These are phyloP conservation scores for Capsicum rhomboideum DNA, from an alignment of 257 asterid species.

Conservation along the genomic window DNA sequence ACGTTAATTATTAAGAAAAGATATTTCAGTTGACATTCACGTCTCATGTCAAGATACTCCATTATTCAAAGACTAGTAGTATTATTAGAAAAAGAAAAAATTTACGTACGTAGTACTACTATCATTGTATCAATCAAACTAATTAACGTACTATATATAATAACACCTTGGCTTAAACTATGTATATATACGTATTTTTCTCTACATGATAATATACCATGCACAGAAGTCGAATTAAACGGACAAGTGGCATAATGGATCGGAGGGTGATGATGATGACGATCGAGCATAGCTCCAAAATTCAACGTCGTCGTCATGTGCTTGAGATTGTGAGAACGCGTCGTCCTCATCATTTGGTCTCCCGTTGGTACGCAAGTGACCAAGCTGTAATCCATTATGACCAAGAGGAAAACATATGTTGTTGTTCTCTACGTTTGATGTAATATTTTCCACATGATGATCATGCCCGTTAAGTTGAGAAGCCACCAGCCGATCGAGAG, in stretches of 20 bases:
- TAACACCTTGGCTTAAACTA: not conserved
- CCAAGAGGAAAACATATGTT: slow-evolving; percentile 40
- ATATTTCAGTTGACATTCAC: slow-evolving; percentile 5
- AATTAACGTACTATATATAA: not conserved
- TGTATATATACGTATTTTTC: not conserved
- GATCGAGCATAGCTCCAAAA: slow-evolving; percentile 60
- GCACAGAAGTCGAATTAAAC: slow-evolving; percentile 14
- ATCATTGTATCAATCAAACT: not conserved
- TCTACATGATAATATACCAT: not conserved
- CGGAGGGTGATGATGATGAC: slow-evolving; percentile 47
- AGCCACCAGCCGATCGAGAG: slow-evolving; percentile 79
- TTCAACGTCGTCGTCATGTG: slow-evolving; percentile 34
- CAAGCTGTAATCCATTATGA: slow-evolving; percentile 18
- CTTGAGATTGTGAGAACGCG: slow-evolving; percentile 7
- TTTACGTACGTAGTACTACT: not conserved
- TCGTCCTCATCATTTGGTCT: slow-evolving; percentile 16
- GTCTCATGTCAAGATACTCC: not conserved
- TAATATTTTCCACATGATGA: not conserved
- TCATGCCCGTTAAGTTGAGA: slow-evolving; percentile 75
- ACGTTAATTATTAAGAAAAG: not conserved
- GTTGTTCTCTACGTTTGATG: not conserved
- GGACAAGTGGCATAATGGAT: slow-evolving; percentile 71
- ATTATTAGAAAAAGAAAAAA: not conserved
- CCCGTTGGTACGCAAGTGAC: slow-evolving; percentile 14
- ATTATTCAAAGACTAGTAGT: not conserved